These are phyloP conservation scores for Aspergillus tamarii DNA, from an alignment of 2,329 filamentous ascomycete species.

Conservation along the genomic window DNA sequence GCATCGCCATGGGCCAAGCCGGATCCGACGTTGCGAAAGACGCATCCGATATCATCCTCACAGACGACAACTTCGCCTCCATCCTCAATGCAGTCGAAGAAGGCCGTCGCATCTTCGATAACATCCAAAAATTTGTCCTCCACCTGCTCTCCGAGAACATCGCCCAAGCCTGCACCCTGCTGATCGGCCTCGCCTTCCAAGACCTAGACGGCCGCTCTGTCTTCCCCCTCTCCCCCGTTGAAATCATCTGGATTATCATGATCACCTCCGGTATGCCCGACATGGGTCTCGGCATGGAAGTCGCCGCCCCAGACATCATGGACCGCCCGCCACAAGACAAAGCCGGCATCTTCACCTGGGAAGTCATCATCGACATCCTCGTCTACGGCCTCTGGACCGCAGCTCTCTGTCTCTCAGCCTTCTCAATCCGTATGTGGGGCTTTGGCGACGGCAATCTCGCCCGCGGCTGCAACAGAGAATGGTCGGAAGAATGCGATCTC, in stretches of 20 bases:
- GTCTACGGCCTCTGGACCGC: constrained; percentile 77
- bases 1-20: constrained; percentile 78
- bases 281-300: constrained; percentile 80
- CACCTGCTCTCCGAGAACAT: constrained; percentile 78
- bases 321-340: constrained; percentile 72
- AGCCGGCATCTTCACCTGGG: constrained; percentile 71
- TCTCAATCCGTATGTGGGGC: constrained; percentile 64
- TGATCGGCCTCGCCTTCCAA: constrained; percentile 78
- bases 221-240: constrained; percentile 78
- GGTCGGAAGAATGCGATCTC: constrained; percentile 57
- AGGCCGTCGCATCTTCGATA: constrained; percentile 80
- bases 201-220: constrained; percentile 71
- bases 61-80: constrained; percentile 82
- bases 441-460: constrained; percentile 62
- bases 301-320: constrained; percentile 74
- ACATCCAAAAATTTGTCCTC: constrained; percentile 82
- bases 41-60: constrained; percentile 65
- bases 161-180: constrained; percentile 76
- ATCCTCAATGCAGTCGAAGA: constrained; percentile 80
- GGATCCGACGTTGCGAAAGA: constrained; percentile 79
- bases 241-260: constrained; percentile 92
- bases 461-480: constrained; percentile 60
- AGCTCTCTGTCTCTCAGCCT: constrained; percentile 63
- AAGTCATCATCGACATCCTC: constrained; percentile 75
- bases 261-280: constrained; percentile 82